A percentile compares a stretch with the other conserved stretches of the same genome.
Evolutionary conservation across 768 basidiomycete species (phyloP).

Genomic region (Lentinula raphanica): DNA sequence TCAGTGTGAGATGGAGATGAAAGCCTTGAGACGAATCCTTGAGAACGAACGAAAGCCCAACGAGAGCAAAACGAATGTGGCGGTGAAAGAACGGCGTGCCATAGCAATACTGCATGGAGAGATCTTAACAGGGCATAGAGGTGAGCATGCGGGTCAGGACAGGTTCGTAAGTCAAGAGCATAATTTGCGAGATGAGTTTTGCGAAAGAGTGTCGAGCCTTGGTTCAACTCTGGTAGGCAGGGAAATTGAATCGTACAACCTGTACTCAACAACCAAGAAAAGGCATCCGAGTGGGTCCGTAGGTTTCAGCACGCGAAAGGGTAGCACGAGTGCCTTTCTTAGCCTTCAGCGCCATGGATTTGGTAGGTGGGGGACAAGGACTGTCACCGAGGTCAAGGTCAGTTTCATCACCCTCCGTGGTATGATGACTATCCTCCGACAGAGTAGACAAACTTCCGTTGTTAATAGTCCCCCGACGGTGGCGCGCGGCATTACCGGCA

Average conservation of each 20-base stretch:
- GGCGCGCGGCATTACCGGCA: slow-evolving; percentile 63
- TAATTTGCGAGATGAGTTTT: neutral
- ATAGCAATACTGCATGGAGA: slow-evolving; percentile 14
- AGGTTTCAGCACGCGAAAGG: slow-evolving; percentile 63
- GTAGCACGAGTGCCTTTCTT: slow-evolving; percentile 41
- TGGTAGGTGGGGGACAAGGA: slow-evolving; percentile 79
- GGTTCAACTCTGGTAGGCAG: neutral
- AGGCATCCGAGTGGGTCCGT: slow-evolving; percentile 54
- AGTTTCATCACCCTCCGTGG: slow-evolving; percentile 64
- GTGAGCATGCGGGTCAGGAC: slow-evolving; percentile 4
- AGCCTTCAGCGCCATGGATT: slow-evolving; percentile 46
- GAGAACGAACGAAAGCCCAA: slow-evolving; percentile 8
- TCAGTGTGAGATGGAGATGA: neutral
- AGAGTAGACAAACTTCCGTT: slow-evolving; percentile 50
- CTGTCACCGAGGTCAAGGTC: slow-evolving; percentile 80
- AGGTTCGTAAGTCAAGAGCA: slow-evolving; percentile 5
- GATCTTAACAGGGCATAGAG: slow-evolving; percentile 4
- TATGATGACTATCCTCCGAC: slow-evolving; percentile 58
- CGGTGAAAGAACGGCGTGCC: slow-evolving; percentile 19
- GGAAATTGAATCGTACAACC: neutral
- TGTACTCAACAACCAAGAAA: neutral
- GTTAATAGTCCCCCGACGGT: slow-evolving; percentile 44
- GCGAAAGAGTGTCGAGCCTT: neutral
- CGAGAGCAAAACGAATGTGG: slow-evolving; percentile 16
- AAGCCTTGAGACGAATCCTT: neutral